Percentiles rank a stretch among this genome's conserved stretches.
Evolutionary conservation across 257 asterid species (phyloP).

Genomic region (Scutellaria galericulata): DNA sequence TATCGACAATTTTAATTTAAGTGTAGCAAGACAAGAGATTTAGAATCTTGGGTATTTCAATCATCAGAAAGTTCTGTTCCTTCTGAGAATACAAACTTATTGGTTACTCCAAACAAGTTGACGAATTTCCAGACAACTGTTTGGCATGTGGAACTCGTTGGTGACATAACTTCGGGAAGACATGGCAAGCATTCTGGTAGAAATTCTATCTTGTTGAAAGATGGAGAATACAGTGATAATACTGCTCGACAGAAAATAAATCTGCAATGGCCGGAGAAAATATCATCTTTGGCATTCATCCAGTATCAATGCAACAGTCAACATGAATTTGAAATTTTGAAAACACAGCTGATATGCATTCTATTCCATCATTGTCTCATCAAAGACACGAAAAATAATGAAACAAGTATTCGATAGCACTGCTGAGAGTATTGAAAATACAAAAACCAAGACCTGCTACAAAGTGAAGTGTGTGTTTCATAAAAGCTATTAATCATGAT

Average conservation of each 20-base stretch:
- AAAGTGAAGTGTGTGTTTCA: background rate
- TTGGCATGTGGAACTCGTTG: slow-evolving; percentile 65
- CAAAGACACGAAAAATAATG: background rate
- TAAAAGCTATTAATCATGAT: slow-evolving; percentile 15
- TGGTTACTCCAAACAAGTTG: slow-evolving; percentile 62
- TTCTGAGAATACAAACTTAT: slow-evolving; percentile 58
- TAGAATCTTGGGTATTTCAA: slow-evolving; percentile 31
- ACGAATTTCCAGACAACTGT: slow-evolving; percentile 58
- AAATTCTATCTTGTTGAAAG: slow-evolving; percentile 61
- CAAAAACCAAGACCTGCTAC: background rate
- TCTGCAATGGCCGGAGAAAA: slow-evolving; percentile 52
- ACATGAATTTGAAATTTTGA: slow-evolving; percentile 6
- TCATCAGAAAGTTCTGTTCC: slow-evolving; percentile 37
- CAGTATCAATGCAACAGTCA: background rate
- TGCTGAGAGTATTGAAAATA: background rate
- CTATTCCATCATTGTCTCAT: background rate
- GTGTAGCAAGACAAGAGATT: background rate
- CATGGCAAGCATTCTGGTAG: slow-evolving; percentile 79
- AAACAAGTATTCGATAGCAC: background rate
- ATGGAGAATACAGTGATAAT: slow-evolving; percentile 54
- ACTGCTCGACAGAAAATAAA: slow-evolving; percentile 83
- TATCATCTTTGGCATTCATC: slow-evolving; percentile 14
- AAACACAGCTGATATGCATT: background rate
- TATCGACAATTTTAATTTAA: too few species aligned
- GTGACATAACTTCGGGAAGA: slow-evolving; percentile 71